These are phyloP conservation scores for Rhynchosporium secalis DNA, from an alignment of 2,329 filamentous ascomycete species.

Conservation along the genomic window DNA sequence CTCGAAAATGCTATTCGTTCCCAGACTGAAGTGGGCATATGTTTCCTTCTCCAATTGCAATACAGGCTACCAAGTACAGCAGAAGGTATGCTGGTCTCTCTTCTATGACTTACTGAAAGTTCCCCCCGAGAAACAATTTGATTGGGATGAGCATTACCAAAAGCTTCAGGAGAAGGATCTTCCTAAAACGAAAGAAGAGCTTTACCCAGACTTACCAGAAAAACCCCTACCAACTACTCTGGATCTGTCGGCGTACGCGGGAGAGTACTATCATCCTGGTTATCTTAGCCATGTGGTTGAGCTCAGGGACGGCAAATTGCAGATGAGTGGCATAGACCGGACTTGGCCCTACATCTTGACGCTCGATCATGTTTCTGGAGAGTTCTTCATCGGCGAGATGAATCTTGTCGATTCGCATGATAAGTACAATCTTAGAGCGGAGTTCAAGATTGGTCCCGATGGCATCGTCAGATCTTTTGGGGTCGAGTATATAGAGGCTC, in stretches of 20 bases:
- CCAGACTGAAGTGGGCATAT: conserved; percentile 24
- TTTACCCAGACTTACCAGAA: conserved; percentile 24
- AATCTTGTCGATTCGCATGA: conserved; percentile 8
- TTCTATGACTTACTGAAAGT: conserved; percentile 25
- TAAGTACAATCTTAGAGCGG: conserved; percentile 10
- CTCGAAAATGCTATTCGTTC: conserved; percentile 25
- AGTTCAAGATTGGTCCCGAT: conserved; percentile 23
- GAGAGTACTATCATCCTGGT: conserved; percentile 24
- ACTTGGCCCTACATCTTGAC: conserved; percentile 20
- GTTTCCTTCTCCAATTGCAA: conserved; percentile 21
- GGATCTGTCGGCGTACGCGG: conserved; percentile 13
- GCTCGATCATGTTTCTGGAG: conserved; percentile 24
- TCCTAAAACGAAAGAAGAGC: conserved; percentile 15
- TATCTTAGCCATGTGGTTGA: conserved; percentile 20
- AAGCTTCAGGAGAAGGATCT: conserved; percentile 15
- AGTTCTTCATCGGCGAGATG: conserved; percentile 25
- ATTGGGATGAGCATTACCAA: conserved; percentile 24
- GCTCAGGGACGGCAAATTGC: conserved; percentile 20
- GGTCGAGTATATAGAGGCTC: conserved; percentile 13
- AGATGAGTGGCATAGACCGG: conserved; percentile 22
- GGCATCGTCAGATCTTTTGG: conserved; percentile 18
- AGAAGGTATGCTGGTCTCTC: conserved; percentile 24
- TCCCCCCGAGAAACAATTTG: conserved; percentile 17
- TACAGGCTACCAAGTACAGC: conserved; percentile 7
- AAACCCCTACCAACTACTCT: conserved; percentile 15